Evolutionary conservation across 2,329 filamentous ascomycete genomes (phyloP).

Genomic region (Ceratocystis colombiana): DNA sequence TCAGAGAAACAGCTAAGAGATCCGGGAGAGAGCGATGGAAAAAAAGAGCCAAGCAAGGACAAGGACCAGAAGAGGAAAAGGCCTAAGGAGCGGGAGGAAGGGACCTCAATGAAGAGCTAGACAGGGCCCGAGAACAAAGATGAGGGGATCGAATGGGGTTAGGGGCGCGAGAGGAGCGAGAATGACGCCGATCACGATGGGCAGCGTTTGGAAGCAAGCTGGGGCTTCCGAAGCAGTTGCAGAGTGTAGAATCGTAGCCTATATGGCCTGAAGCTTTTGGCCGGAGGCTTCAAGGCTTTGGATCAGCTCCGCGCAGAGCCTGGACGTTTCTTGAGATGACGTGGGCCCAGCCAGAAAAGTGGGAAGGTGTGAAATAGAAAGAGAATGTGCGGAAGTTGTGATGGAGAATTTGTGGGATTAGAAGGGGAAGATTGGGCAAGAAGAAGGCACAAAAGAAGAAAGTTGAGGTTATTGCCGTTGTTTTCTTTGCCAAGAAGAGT

Average conservation of each 20-base stretch:
- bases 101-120: not conserved
- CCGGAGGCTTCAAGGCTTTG: not conserved
- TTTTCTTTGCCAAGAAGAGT: no score
- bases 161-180: not conserved
- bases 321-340: not conserved
- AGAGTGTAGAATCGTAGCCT: not conserved
- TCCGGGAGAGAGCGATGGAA: not conserved
- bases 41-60: not conserved
- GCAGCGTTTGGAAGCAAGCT: not conserved
- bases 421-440: not conserved
- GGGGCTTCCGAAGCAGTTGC: not conserved
- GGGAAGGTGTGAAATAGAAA: not conserved
- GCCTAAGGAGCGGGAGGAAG: not conserved
- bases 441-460: not conserved
- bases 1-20: not conserved
- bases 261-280: not conserved
- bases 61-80: not conserved
- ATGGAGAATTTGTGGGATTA: no score
- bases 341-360: not conserved
- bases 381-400: not conserved
- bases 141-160: not conserved
- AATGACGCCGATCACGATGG: not conserved
- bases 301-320: no score
- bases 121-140: slow-evolving; percentile 2
- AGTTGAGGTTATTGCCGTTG: no score